Base-by-base conservation (phyloP, 805 yeast genomes). In the Candida pseudoglaebosa region DNA sequence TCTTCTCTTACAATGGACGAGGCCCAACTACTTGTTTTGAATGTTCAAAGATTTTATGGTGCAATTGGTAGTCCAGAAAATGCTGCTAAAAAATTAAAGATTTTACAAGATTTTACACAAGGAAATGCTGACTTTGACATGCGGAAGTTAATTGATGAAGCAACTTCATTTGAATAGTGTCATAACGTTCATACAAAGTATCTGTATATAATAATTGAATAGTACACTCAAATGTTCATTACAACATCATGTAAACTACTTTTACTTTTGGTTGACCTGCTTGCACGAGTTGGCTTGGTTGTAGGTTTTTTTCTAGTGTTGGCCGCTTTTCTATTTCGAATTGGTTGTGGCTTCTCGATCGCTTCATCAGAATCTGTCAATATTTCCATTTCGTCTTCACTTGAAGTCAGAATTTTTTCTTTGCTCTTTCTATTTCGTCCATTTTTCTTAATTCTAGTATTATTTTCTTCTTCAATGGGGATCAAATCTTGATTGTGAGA, bases 41-140 rank as follows among this genome's bases (percentile, higher is more conserved):
- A 85, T 51, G 65, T 87, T 32, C 96, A 87, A 57, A 73, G 95
- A 51, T 88, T 87, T 53, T 87, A 85, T 54, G 95, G 89, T 34
- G 95, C 83, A 14, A 40, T 59, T 42, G 72, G 66, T 38, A 69
- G 65, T 10, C 61, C 65, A 18, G 69, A 69, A 15, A 53, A 57
- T 6, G 54, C 67, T 4, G 55, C 62, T 45, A 66, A 71, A 52
- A 82, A 87, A 60, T 46, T 75, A 29, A 65, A 71, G 24, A 61
- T 91, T 43, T 67, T 93, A 46, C 60, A 65, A 32, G 78, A 74
- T 34, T 91, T 91, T 69, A 86, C 86, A 37, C 50, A 59, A 4
- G 97, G 96, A 0, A 72, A 78, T 24, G 56, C 70, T 2, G 60
- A 68, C n/a, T 91, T 93, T 54, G 68, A 70, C 41, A 74, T 84